Conservation (phyloP, 306 rosid species). For the Cicer pinnatifidum region DNA sequence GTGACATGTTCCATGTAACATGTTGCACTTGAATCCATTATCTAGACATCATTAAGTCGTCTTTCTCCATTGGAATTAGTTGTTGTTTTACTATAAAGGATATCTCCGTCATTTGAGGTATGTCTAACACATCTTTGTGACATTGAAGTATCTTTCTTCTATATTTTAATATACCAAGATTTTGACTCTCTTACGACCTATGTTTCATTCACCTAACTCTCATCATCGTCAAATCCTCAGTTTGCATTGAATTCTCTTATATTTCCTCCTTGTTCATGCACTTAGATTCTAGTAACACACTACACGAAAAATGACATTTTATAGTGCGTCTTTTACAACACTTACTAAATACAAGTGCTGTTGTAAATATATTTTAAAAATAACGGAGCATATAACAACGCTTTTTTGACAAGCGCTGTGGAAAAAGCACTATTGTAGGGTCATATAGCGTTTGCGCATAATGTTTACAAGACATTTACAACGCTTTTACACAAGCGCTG, state of each 20-base stretch:
- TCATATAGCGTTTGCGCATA: no score
- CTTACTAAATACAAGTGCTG: no score
- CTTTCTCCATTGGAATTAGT: background rate
- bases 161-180: background rate
- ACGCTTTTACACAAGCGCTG: no score
- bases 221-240: background rate
- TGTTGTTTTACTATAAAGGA: background rate
- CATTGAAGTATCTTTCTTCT: background rate
- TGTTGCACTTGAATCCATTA: background rate
- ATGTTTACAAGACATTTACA: no score
- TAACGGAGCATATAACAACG: no score
- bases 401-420: no score
- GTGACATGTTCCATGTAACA: background rate
- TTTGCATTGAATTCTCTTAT: background rate
- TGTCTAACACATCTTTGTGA: background rate
- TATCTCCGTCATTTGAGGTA: conserved; percentile 12
- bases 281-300: background rate
- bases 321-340: no score
- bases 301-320: no score
- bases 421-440: no score
- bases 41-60: background rate
- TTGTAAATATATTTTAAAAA: no score
- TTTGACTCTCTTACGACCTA: background rate
- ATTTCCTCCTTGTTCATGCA: background rate
- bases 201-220: background rate